These are phyloP conservation scores for Peronospora belbahrii DNA, from an alignment of 352 stramenopile species.

Conservation along the genomic window DNA sequence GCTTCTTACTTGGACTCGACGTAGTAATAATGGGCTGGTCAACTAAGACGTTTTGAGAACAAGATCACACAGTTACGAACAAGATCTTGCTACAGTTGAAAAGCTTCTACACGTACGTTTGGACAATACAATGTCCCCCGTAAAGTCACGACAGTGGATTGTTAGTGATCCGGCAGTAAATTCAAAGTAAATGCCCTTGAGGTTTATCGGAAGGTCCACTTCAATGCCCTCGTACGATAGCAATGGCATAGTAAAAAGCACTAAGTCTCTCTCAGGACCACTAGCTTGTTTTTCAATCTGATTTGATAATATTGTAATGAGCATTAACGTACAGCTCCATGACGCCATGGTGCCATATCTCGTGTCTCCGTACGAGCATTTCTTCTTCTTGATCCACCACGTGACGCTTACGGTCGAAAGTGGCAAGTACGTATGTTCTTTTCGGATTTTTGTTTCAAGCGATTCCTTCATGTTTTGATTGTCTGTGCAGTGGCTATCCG, in stretches of 20 bases:
- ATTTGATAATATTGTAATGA: constrained; percentile 33
- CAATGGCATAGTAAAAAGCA: constrained; percentile 49
- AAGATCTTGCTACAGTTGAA: background rate
- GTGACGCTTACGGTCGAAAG: constrained; percentile 72
- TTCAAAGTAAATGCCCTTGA: constrained; percentile 58
- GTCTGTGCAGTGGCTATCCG: constrained; percentile 50
- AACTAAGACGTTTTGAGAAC: constrained; percentile 3
- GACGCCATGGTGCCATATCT: constrained; percentile 52
- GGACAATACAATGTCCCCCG: constrained; percentile 53
- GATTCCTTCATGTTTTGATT: background rate
- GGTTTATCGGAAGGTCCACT: constrained; percentile 53
- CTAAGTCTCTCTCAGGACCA: background rate
- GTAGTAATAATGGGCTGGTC: background rate
- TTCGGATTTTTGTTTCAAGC: background rate
- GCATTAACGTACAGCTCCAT: constrained; percentile 69
- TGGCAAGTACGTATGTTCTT: constrained; percentile 55
- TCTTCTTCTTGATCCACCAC: constrained; percentile 69
- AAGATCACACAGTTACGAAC: background rate
- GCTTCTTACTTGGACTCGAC: constrained; percentile 35
- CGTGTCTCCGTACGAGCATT: constrained; percentile 71
- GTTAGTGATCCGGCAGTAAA: constrained; percentile 49
- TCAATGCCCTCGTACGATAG: constrained; percentile 73
- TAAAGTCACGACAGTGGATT: constrained; percentile 72
- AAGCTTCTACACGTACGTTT: constrained; percentile 30
- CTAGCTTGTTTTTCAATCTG: background rate